Evolutionary conservation across 2,329 filamentous ascomycete genomes (phyloP).

Genomic region (Bipolaris sorokiniana): DNA sequence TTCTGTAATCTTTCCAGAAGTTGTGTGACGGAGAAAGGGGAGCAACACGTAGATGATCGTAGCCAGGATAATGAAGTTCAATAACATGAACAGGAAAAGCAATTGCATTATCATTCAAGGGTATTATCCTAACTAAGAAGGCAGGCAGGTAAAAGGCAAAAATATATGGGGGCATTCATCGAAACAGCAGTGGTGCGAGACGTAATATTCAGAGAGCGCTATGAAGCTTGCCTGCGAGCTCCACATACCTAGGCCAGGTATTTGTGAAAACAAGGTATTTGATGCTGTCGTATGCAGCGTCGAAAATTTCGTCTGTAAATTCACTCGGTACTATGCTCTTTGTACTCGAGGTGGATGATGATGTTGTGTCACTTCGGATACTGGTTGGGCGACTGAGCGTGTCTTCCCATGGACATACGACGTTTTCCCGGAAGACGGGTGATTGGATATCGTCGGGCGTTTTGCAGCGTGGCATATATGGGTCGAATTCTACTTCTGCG

Average conservation of each 20-base stretch:
- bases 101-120: background rate
- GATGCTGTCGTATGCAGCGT: constrained; percentile 47
- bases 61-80: too few relatives aligned
- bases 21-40: too few relatives aligned
- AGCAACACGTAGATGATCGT: too few relatives aligned
- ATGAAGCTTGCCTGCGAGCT: constrained; percentile 32
- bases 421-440: constrained; percentile 38
- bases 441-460: constrained; percentile 34
- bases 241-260: constrained; percentile 47
- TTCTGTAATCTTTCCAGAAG: too few relatives aligned
- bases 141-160: background rate
- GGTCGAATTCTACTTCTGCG: constrained; percentile 44
- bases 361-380: constrained; percentile 36
- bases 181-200: background rate
- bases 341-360: constrained; percentile 31
- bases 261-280: constrained; percentile 50
- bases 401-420: constrained; percentile 49
- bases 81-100: too few relatives aligned
- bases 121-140: background rate
- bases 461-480: constrained; percentile 39
- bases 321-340: constrained; percentile 43
- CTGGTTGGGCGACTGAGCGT: constrained; percentile 41
- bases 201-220: background rate
- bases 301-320: constrained; percentile 44
- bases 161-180: background rate